phyloP scores from a whole-genome alignment of 2,329 filamentous ascomycete genomes.

The Penicillium freii region DNA sequence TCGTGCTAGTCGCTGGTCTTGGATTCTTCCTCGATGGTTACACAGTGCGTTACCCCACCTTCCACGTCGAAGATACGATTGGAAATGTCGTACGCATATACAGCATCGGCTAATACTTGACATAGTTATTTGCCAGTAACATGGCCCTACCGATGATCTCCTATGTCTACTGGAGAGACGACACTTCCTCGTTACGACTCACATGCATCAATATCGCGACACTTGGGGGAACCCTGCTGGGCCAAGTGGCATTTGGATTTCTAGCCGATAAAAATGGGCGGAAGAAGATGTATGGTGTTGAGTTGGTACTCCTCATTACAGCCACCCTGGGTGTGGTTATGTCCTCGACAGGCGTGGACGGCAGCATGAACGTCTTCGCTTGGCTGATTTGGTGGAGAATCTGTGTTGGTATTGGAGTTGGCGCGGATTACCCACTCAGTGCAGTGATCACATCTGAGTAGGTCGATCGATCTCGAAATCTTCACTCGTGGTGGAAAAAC shows the following conservation, averaged over 20 bases:
- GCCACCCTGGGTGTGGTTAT: slow-evolving; percentile 49
- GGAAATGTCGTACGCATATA: neutral
- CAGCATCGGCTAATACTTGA: neutral
- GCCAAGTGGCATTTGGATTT: slow-evolving; percentile 49
- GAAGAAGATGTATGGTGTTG: slow-evolving; percentile 52
- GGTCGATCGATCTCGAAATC: slow-evolving; percentile 22
- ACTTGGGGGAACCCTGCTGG: slow-evolving; percentile 47
- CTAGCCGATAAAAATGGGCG: slow-evolving; percentile 50
- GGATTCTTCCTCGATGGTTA: slow-evolving; percentile 52
- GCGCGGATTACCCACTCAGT: slow-evolving; percentile 66
- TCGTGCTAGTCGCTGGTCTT: slow-evolving; percentile 49
- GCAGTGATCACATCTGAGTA: slow-evolving; percentile 69
- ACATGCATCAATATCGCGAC: slow-evolving; percentile 49
- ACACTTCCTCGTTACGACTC: slow-evolving; percentile 33
- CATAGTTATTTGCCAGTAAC: slow-evolving; percentile 50
- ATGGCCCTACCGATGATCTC: slow-evolving; percentile 51
- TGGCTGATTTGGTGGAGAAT: slow-evolving; percentile 52
- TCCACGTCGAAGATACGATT: neutral
- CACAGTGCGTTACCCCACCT: slow-evolving; percentile 28
- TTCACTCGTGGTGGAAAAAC: neutral
- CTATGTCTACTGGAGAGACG: slow-evolving; percentile 49
- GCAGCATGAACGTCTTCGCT: slow-evolving; percentile 46
- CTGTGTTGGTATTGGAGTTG: slow-evolving; percentile 56
- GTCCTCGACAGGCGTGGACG: slow-evolving; percentile 43
- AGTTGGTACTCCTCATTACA: slow-evolving; percentile 49